Conservation (phyloP, 2,329 filamentous ascomycete genomes). For the Coccinonectria pachysandricola region DNA sequence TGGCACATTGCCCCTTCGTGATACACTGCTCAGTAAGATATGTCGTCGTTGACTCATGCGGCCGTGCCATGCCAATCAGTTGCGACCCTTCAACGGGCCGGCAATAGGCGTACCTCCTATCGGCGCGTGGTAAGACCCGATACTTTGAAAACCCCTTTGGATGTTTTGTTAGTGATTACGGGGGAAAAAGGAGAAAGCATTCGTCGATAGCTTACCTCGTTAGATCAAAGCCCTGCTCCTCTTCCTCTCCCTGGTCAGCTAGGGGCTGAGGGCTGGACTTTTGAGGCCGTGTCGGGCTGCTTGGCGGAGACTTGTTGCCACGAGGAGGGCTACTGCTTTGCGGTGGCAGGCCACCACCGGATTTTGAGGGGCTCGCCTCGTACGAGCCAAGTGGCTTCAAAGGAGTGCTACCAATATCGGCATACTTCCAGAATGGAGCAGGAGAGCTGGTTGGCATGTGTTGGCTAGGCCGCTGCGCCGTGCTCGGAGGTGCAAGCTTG, state of each 20-base stretch:
- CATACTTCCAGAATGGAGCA: conserved; percentile 82
- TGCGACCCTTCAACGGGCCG: conserved; percentile 27
- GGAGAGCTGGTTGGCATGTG: conserved; percentile 80
- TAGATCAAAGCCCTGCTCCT: conserved; percentile 47
- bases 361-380: conserved; percentile 50
- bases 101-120: conserved; percentile 35
- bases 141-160: conserved; percentile 57
- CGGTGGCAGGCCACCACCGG: conserved; percentile 28
- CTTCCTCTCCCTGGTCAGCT: conserved; percentile 26
- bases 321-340: conserved; percentile 50
- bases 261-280: conserved; percentile 20
- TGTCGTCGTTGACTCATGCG: conserved; percentile 3
- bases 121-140: conserved; percentile 51
- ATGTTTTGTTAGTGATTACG: too few species aligned
- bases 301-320: conserved; percentile 39
- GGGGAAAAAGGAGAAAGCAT: too few species aligned
- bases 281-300: conserved; percentile 38
- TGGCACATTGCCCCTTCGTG: conserved; percentile 6
- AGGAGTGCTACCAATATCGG: conserved; percentile 65
- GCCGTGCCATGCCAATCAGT: too few species aligned
- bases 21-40: too few species aligned
- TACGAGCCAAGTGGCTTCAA: conserved; percentile 38
- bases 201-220: conserved; percentile 47
- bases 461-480: conserved; percentile 69
- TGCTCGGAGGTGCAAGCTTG: conserved; percentile 67